Evolutionary conservation across 805 yeast genomes (phyloP).

Genomic region (Candida michaelii): DNA sequence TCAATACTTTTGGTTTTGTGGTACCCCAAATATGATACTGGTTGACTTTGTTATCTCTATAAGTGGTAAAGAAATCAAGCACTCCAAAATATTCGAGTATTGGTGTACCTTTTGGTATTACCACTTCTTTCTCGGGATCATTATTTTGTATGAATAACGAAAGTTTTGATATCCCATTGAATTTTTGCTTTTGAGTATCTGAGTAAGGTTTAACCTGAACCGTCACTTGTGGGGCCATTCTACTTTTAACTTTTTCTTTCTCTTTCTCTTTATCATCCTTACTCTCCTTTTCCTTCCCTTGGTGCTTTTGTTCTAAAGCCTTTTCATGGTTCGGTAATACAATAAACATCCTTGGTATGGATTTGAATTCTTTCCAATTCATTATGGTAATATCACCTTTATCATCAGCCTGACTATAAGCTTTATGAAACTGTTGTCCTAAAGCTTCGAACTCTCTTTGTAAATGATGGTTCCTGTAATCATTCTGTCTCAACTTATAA

Average conservation of each 20-base stretch:
- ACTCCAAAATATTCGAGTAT: constrained; percentile 73
- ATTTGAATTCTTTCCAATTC: constrained; percentile 26
- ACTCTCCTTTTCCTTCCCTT: neutral
- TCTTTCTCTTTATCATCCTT: neutral
- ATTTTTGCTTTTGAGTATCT: constrained; percentile 58
- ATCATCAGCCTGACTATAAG: constrained; percentile 1
- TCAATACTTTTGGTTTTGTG: constrained; percentile 45
- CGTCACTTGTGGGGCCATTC: constrained; percentile 26
- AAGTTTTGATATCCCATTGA: constrained; percentile 66
- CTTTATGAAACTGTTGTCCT: constrained; percentile 19
- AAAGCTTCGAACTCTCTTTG: constrained; percentile 22
- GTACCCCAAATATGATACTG: constrained; percentile 78
- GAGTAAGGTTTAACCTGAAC: constrained; percentile 56
- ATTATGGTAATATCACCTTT: constrained; percentile 19
- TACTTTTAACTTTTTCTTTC: constrained; percentile 14
- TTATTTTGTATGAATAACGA: constrained; percentile 51
- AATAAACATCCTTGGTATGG: constrained; percentile 30
- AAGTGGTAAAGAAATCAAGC: constrained; percentile 61
- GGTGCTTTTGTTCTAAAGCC: constrained; percentile 15
- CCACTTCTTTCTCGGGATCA: constrained; percentile 12
- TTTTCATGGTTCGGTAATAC: constrained; percentile 34
- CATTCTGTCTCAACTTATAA: constrained; percentile 44
- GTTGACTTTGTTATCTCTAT: constrained; percentile 64
- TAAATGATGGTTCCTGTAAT: constrained; percentile 40
- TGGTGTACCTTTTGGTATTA: constrained; percentile 47